Evolutionary conservation across 2,329 filamentous ascomycete species (phyloP), one percentile per base, ranked within the genome.

Genomic region (Nigrospora oryzae): DNA sequence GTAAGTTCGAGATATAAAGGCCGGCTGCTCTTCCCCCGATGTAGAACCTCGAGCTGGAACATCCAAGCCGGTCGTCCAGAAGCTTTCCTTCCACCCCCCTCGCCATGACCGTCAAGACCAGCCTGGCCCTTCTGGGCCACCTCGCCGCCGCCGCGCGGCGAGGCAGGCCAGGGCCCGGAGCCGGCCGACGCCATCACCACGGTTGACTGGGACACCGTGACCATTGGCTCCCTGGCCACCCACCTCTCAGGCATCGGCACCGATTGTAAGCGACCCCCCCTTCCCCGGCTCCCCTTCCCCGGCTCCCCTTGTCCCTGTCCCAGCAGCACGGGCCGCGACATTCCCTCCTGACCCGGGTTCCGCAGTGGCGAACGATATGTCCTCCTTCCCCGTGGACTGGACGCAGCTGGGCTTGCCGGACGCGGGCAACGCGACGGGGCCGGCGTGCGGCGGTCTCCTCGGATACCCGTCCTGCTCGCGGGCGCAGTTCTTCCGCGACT

Each of bases 211-310:
- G 47, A 47, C 15, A 46, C 44, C 4, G 50, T 60, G 5, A 59
- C 59, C 2, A 46, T 60, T 2, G 61, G 61, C 2, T 51, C 54
- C 16, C 46, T 59, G 15, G 61, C 62, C 7, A 57, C 53, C 35
- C 60, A 59, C n/a, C 50, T 55, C 49, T 53, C 56, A 4, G 59
- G 59, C 2, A 56, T 62, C 2, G 48, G 53, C 3, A 52, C 57
- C 51, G 59, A 60, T 16, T 61, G 60, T 60, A 40, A 52, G 54
- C 53, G n/a, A 43, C 38, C 7, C 5, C 11, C 35, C 17, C 11
- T 11, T 16, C 5, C 13, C n/a, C 13, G 1, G n/a, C n/a, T n/a
- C n/a, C n/a, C n/a, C n/a, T n/a, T n/a, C n/a, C n/a, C n/a, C n/a
- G n/a, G n/a, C n/a, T n/a, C n/a, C n/a, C n/a, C n/a, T n/a, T 33